A percentile compares a stretch with the other conserved stretches of the same genome.
Evolutionary conservation across 2,329 filamentous ascomycete genomes (phyloP).

Genomic region (Mollisiaceae sp.): DNA sequence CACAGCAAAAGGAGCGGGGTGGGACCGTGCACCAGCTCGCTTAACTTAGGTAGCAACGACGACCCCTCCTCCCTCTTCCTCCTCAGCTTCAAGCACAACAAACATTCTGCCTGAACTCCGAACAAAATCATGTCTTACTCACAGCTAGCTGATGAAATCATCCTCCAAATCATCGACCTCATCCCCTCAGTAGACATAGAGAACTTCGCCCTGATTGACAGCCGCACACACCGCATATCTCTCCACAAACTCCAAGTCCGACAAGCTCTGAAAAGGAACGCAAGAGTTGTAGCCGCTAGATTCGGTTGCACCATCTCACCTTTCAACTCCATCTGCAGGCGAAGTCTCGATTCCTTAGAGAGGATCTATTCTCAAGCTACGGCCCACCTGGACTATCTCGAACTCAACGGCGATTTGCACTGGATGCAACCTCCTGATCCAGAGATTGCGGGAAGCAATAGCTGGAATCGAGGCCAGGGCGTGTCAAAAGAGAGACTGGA

Average conservation of each 20-base stretch:
- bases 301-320: neutral
- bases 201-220: neutral
- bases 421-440: neutral
- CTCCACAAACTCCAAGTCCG: neutral
- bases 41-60: too few relatives aligned
- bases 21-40: too few relatives aligned
- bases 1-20: too few relatives aligned
- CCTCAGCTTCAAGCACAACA: neutral
- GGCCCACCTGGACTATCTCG: neutral
- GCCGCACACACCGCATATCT: neutral
- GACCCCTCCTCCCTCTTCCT: neutral
- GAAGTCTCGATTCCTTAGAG: neutral
- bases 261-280: neutral
- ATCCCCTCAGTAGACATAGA: neutral
- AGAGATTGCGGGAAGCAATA: neutral
- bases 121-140: neutral
- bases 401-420: slow-evolving; percentile 4
- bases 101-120: neutral
- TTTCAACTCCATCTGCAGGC: neutral
- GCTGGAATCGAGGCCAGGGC: neutral
- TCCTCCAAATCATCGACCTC: neutral
- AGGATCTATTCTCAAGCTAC: neutral
- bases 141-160: neutral
- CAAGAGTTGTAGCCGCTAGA: neutral
- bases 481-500: neutral